Evolutionary conservation across 495 filamentous ascomycete species (phyloP), one percentile per base, ranked within the genome.

Genomic region (Acidiella bohemica): DNA sequence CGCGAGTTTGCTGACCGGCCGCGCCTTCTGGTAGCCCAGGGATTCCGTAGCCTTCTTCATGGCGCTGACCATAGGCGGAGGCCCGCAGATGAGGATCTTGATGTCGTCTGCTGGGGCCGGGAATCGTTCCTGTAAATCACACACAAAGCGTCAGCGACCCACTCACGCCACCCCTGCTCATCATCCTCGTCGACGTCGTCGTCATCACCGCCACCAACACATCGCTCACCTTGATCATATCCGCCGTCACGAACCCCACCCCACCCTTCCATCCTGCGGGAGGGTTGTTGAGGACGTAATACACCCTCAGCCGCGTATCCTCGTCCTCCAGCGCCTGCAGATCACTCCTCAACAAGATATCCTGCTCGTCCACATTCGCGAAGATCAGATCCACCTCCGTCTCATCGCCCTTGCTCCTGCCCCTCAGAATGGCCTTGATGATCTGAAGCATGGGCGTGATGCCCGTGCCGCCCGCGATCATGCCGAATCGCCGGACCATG

Each of bases 391-490:
- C 84, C 11, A 97, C 75, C 70, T 93, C 65, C 41, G 90, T 96
- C 46, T 64, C 75, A 60, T 97, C 78, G 68, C 29, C 78, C 67
- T 49, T 70, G 66, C 43, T 66, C 63, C 86, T 72, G 43, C 84
- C 84, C 53, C 86, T 71, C 47, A 93, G 72, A 45, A 97, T 85
- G 29, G 90, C 90, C 50, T 82, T 74, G 51, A 94, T 76, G 44
- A 97, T 75, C 68, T 97, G 88, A 45, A 94, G 69, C 88, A 97
- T 97, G 27, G 88, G 88, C 19, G 88, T 97, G 62, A 97, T 95
- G 52, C 90, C 90, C 11, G 90, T 96, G 37, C 90, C 90, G 59
- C 90, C 90, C 42, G 90, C 84, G 55, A 97, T 83, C 90, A 97
- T 97, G 51, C 90, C 90, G 40, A 97, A 88, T 57, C 78, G 80